phyloP scores from a whole-genome alignment of 179 eudicot species.

The Camellia oleifera region DNA sequence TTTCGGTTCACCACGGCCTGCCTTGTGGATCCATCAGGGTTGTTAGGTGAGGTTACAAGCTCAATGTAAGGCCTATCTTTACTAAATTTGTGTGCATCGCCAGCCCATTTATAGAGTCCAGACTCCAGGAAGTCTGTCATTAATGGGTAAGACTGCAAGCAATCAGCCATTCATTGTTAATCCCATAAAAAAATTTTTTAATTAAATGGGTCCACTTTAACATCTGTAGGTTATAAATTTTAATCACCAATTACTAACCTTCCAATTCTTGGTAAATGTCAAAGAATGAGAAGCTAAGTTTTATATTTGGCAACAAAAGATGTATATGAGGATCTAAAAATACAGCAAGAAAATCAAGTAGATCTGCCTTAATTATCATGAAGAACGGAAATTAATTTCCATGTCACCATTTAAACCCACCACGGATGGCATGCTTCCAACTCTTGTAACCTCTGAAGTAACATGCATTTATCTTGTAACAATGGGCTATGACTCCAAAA shows the following conservation, averaged over 20 bases:
- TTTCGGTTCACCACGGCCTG: conserved; percentile 56
- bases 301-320: not conserved
- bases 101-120: conserved; percentile 82
- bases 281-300: not conserved
- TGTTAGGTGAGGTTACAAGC: conserved; percentile 92
- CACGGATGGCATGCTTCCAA: not conserved
- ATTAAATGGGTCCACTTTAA: not conserved
- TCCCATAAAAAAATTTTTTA: not conserved
- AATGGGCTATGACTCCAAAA: not conserved
- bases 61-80: conserved; percentile 73
- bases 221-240: not conserved
- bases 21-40: conserved; percentile 80
- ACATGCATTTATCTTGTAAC: no score
- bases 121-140: conserved; percentile 75
- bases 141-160: conserved; percentile 70
- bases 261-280: not conserved
- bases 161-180: conserved; percentile 4
- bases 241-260: no score
- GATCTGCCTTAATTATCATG: conserved; percentile 11
- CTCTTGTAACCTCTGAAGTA: not conserved
- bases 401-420: conserved; percentile 3
- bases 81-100: conserved; percentile 57
- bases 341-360: conserved; percentile 7
- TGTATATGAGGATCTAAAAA: not conserved
- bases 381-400: conserved; percentile 7